Evolutionary conservation across 2,329 filamentous ascomycete genomes (phyloP), one percentile per base, ranked within the genome.

Genomic region (Colletotrichum tabaci): DNA sequence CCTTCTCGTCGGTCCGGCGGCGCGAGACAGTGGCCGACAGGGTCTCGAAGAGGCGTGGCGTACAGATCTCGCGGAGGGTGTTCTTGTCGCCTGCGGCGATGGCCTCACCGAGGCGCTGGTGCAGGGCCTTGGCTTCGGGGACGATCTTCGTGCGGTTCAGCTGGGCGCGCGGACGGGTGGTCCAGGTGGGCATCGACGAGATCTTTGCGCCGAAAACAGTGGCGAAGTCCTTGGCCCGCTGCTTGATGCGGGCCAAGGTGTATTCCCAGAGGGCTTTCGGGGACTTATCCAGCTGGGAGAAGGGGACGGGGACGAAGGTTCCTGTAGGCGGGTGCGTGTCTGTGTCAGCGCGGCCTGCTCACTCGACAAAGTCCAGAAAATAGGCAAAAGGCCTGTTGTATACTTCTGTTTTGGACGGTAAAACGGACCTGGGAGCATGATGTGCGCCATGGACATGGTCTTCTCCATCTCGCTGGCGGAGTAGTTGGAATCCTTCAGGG

Each of bases 41-140:
- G 61, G 84, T 84, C 55, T 83, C 78, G 74, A 82, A 83, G 55
- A 93, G 84, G 30, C 86, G 84, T 42, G 83, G 80, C 26, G 86
- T 80, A 82, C 91, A 93, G 57, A 92, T 80, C 38, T 80, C 79
- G 56, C 84, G 80, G 35, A 93, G 81, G 6, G 84, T 81, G 2
- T 77, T 74, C 74, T 83, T 81, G 81, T 92, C 88, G 70, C 89
- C 90, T 2, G 81, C 80, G 8, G 92, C 91, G 61, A 92, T 87
- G 5, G 88, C 88, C 69, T 86, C 84, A 75, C 90, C 89, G 85
- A 93, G 88, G 74, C 88, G 82, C 63, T 83, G 82, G 79, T 94
- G 91, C 76, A 93, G 82, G 23, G 83, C 85, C 75, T 88, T 86
- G 42, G 90, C 91, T 1, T 86, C 85, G 2, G 89, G 86, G 10